Evolutionary conservation across 106 monocot genomes (phyloP).

Genomic region (Dendrobium chrysotoxum): DNA sequence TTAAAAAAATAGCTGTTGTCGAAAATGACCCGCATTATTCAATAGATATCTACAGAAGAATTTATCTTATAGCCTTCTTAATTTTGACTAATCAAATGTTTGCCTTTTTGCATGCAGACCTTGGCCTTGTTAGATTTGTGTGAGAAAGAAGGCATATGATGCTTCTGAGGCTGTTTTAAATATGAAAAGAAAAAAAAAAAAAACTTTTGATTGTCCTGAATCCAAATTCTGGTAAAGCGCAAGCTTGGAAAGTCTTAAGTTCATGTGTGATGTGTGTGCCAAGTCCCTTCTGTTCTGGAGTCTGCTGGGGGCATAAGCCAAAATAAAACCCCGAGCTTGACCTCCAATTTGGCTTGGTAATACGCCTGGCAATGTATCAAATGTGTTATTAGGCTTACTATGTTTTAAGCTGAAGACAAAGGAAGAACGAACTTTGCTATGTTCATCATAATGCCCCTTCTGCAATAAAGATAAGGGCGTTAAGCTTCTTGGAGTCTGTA

Average conservation of each 20-base stretch:
- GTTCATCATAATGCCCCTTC: background rate
- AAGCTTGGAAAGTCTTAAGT: background rate
- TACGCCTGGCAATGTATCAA: background rate
- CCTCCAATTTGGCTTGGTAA: background rate
- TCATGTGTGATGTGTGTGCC: no score
- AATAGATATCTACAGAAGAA: no score
- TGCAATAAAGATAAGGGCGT: background rate
- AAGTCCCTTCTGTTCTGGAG: no score
- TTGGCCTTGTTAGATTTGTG: slow-evolving; percentile 41
- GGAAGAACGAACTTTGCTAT: background rate
- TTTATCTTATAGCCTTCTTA: no score
- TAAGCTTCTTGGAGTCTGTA: background rate
- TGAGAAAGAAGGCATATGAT: slow-evolving; percentile 34
- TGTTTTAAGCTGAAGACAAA: background rate
- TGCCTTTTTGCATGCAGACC: slow-evolving; percentile 18
- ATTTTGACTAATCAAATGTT: background rate
- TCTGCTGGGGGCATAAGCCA: no score
- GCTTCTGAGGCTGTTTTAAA: background rate
- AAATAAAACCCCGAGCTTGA: background rate
- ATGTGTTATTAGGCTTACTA: background rate
- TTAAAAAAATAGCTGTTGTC: no score
- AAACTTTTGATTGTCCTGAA: background rate
- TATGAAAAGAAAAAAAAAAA: background rate
- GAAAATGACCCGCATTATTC: no score
- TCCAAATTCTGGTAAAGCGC: background rate